Evolutionary conservation across 2,329 filamentous ascomycete genomes (phyloP), one percentile per base, ranked within the genome.

Genomic region (Orbilia javanica): DNA sequence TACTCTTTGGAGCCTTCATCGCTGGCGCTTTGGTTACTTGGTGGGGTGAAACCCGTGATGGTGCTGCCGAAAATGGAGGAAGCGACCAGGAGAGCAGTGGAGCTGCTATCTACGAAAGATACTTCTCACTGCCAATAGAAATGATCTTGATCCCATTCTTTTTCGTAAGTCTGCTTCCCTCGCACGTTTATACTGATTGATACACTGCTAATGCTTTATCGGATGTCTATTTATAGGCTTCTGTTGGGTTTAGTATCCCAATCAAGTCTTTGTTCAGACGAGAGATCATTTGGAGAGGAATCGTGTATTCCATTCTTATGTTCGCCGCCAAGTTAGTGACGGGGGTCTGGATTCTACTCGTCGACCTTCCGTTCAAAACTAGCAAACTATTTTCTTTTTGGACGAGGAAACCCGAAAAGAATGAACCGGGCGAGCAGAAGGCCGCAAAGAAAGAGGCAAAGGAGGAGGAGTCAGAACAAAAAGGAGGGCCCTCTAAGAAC

Each of bases 211-310:
- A 20, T 79, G 81, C 5, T 25, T 15, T 36, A 57, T 20, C 42
- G 25, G 10, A 25, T 22, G 10, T 4, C 11, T 42, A 34, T 0
- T 0, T 0, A 22, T 18, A 87, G 86, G 86, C 88, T 0, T 89
- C 88, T 0, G 91, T 95, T 39, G 92, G 92, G 0, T 94, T 95
- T 82, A 90, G 92, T 0, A 92, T 96, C 0, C 92, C 92, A 0
- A 90, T 95, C 31, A 88, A 87, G 0, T 84, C 88, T 4, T 89
- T 96, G 86, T 95, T 94, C 80, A 82, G 83, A 0, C 88, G 88
- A 0, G 81, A 84, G 0, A 86, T 92, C 0, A 84, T 94, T 1
- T 96, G 92, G 92, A 88, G 89, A 10, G 92, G 92, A 0, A 79
- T 94, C 0, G 86, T 94, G 0, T 96, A 94, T 81, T 86, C 90